Conservation (phyloP, 139 green algal genomes). For the Coelastrella sp. region DNA sequence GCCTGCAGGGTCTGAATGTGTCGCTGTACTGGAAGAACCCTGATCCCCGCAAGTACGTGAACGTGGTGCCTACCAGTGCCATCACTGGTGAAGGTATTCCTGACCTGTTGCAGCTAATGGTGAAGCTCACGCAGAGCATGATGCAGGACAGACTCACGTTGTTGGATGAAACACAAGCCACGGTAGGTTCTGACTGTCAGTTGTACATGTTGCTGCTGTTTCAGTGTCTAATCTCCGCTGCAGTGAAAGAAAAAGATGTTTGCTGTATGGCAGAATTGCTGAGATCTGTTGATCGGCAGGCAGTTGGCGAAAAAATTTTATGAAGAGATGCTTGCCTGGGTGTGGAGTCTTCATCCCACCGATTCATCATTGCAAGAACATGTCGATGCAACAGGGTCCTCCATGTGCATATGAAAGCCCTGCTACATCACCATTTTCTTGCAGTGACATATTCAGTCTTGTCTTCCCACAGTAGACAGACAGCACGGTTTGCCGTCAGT, state of each 20-base stretch:
- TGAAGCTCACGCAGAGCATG: constrained; percentile 95
- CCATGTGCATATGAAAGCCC: too few species aligned
- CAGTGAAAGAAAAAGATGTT: too few species aligned
- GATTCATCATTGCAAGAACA: too few species aligned
- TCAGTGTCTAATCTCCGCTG: too few species aligned
- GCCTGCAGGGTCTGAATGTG: constrained; percentile 93
- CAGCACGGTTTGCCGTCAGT: too few species aligned
- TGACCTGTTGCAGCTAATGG: constrained; percentile 86
- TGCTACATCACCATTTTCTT: too few species aligned
- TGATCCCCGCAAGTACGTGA: constrained; percentile 87
- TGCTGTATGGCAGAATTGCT: too few species aligned
- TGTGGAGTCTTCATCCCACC: too few species aligned
- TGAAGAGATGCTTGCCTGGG: not conserved
- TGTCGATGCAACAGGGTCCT: too few species aligned
- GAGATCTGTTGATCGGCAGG: not conserved
- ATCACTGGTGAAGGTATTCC: constrained; percentile 90
- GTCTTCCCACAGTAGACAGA: too few species aligned
- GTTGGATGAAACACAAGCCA: constrained; percentile 84
- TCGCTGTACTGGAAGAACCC: constrained; percentile 98
- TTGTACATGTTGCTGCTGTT: too few species aligned
- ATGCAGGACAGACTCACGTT: constrained; percentile 96
- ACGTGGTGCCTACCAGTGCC: constrained; percentile 96
- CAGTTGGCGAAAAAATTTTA: not conserved
- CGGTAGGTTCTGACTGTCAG: constrained; percentile 18
- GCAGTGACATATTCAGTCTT: too few species aligned